These are phyloP conservation scores for Beauveria sp. DNA, from an alignment of 2,329 filamentous ascomycete species.

Conservation along the genomic window DNA sequence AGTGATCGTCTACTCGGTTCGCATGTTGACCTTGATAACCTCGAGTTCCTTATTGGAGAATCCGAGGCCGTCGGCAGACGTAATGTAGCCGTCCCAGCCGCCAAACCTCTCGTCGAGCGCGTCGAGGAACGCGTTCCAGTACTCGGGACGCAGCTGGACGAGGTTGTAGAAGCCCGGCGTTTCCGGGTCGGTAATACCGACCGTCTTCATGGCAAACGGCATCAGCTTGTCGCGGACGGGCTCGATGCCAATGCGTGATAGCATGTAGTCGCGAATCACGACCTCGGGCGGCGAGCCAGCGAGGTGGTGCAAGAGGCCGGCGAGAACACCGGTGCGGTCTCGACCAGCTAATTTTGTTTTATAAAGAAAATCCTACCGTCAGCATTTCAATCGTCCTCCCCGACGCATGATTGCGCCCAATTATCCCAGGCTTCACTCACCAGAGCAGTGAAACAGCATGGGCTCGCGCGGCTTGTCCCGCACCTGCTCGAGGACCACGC, in stretches of 20 bases:
- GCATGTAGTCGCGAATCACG: conserved; percentile 42
- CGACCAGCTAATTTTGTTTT: conserved; percentile 36
- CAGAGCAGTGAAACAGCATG: conserved; percentile 47
- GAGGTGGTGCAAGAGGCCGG: conserved; percentile 42
- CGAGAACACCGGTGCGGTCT: conserved; percentile 45
- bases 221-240: conserved; percentile 40
- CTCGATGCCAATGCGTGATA: conserved; percentile 47
- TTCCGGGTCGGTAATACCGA: conserved; percentile 27
- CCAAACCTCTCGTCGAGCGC: conserved; percentile 36
- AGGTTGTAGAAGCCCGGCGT: conserved; percentile 43
- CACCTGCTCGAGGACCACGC: conserved; percentile 39
- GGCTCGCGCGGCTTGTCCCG: conserved; percentile 36
- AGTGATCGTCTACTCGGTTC: neutral
- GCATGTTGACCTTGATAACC: conserved; percentile 40
- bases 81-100: conserved; percentile 43
- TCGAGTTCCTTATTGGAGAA: conserved; percentile 38
- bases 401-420: too few species aligned
- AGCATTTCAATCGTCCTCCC: neutral
- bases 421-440: conserved; percentile 23
- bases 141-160: conserved; percentile 32
- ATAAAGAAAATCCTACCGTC: neutral
- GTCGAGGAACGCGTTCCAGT: conserved; percentile 39
- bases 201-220: conserved; percentile 30
- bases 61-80: conserved; percentile 30
- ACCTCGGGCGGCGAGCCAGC: conserved; percentile 36